Percentiles rank a stretch among this genome's conserved stretches.
Evolutionary conservation across 1,284 basidiomycete species (phyloP).

Genomic region (Irpex sp.): DNA sequence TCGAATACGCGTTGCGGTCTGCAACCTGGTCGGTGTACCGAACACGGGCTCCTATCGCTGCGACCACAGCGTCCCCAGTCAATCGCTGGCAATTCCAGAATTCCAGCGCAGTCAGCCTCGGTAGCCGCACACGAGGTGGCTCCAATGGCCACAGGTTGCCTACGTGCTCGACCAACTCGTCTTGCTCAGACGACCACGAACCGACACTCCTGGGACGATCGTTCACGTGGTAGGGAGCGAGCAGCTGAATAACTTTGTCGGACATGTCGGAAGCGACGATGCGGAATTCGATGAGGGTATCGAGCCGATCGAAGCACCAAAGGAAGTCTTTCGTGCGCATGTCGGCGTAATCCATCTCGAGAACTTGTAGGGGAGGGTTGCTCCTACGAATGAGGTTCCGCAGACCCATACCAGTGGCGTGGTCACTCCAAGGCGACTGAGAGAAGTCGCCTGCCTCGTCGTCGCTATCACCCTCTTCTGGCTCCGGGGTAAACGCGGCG

Average conservation of each 20-base stretch:
- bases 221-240: conserved; percentile 38
- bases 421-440: conserved; percentile 71
- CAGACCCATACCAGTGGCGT: conserved; percentile 74
- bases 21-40: conserved; percentile 39
- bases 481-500: conserved; percentile 17
- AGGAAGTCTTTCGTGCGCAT: conserved; percentile 76
- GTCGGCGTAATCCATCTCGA: conserved; percentile 76
- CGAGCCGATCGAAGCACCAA: conserved; percentile 57
- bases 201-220: neutral
- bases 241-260: conserved; percentile 56
- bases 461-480: conserved; percentile 61
- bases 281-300: conserved; percentile 52
- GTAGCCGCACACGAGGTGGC: conserved; percentile 40
- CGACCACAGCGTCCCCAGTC: conserved; percentile 52
- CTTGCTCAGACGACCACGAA: conserved; percentile 4
- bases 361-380: conserved; percentile 53
- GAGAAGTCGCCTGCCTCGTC: conserved; percentile 71
- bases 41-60: conserved; percentile 45
- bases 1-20: conserved; percentile 23
- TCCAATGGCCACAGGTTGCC: conserved; percentile 5
- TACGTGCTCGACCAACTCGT: conserved; percentile 9
- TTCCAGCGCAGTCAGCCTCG: conserved; percentile 45
- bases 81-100: conserved; percentile 62
- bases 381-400: conserved; percentile 55
- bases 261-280: conserved; percentile 79